Conservation (phyloP, 805 yeast species). For the Cyberlindnera amylophila region DNA sequence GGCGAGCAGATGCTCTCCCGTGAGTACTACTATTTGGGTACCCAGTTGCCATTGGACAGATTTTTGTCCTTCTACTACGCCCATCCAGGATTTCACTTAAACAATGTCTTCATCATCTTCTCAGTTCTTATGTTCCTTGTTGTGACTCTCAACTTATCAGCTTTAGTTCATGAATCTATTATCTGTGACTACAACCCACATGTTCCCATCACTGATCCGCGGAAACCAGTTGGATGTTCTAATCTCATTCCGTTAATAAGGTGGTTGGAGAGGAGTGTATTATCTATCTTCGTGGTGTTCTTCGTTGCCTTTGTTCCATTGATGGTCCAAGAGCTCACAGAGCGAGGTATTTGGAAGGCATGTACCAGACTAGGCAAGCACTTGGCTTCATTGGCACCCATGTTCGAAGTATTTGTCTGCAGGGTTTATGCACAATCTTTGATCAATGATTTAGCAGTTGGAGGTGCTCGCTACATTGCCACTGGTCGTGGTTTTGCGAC, state of each 20-base stretch:
- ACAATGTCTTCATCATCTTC: slow-evolving; percentile 80
- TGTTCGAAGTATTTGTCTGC: slow-evolving; percentile 78
- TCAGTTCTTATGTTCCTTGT: slow-evolving; percentile 87
- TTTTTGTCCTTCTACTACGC: slow-evolving; percentile 93
- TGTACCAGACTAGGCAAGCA: slow-evolving; percentile 60
- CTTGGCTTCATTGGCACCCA: slow-evolving; percentile 65
- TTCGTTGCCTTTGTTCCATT: slow-evolving; percentile 88
- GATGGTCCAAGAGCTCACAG: slow-evolving; percentile 81
- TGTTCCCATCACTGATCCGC: slow-evolving; percentile 69
- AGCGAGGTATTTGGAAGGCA: slow-evolving; percentile 80
- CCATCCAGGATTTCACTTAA: slow-evolving; percentile 93
- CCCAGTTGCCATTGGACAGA: slow-evolving; percentile 83
- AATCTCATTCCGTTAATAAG: slow-evolving; percentile 79
- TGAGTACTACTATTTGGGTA: slow-evolving; percentile 88
- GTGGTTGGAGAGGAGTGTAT: slow-evolving; percentile 86
- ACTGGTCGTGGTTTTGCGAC: slow-evolving; percentile 86
- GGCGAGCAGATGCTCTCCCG: slow-evolving; percentile 93
- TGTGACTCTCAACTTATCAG: slow-evolving; percentile 72
- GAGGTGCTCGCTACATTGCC: slow-evolving; percentile 80
- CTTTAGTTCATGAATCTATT: slow-evolving; percentile 70
- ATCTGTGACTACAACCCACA: slow-evolving; percentile 62
- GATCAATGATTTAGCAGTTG: slow-evolving; percentile 62
- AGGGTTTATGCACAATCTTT: slow-evolving; percentile 71
- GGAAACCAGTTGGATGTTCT: slow-evolving; percentile 79
- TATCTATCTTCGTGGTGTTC: slow-evolving; percentile 86